Evolutionary conservation across 176 grass and related monocot species (phyloP), one percentile per base, ranked within the genome.

Genomic region (Aegilops speltoides): DNA sequence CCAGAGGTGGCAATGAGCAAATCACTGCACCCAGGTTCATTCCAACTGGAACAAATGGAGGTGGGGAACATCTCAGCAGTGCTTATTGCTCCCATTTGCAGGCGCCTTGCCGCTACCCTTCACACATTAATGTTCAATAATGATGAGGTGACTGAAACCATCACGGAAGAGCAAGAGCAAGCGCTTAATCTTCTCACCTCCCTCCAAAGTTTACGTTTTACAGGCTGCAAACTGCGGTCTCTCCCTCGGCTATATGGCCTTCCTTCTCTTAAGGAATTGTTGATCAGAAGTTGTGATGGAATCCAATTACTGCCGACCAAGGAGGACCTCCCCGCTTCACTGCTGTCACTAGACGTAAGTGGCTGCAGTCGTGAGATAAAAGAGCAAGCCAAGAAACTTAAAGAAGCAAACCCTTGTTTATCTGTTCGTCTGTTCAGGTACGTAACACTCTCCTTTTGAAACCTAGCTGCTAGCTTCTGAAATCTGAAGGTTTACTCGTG

Each of bases 281-380:
- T 0, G 0, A 19, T 54, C 5, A 2, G 0, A 0, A 0, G 3
- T 2, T 59, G 54, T 59, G 0, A 1, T 57, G 19, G 7, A 22
- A 59, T 22, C 7, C 54, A 8, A 0, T 59, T 19, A 22, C 54
- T 59, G 7, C 54, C 54, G 2, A 0, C 19, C 19, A 57, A 57
- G 54, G 54, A 57, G 52, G 17, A 20, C 52, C 17, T 20, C 52
- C 52, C 52, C 6, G 17, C 52, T 56, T 56, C 52, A 56, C 52
- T 56, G 52, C 52, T 19, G 1, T 0, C 3, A 56, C 52, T 56
- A 20, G 0, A 56, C 17, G 17, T 56, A 57, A 20, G 15, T 17
- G 50, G 16, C 50, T 54, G 50, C 50, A 54, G 16, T 1, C 15
- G 16, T 7, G 6, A 54, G 15, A 52, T 50, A 50, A 50, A 50